Base-by-base conservation (phyloP, 345 rosid genomes). In the Conringia planisiliqua region DNA sequence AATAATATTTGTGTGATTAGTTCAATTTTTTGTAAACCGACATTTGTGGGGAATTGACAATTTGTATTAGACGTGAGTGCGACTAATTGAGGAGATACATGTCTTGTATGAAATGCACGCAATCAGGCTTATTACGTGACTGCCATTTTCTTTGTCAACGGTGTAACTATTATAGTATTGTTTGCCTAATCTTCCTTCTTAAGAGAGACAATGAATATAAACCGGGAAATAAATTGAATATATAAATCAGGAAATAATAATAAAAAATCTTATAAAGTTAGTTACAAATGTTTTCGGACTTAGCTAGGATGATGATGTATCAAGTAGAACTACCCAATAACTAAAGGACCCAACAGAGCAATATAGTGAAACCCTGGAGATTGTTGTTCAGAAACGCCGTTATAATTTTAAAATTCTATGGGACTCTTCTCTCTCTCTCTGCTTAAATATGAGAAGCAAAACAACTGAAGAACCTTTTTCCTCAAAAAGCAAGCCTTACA, bases 101-200 rank as follows among this genome's bases (percentile, higher is more conserved):
- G 74, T 60, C 57, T 69, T 66, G 61, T 51, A n/a, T 73, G 72
- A 26, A 26, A 60, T 16, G 58, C 51, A 38, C 32, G 59, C 27
- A 26, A 24, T 52, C 36, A 62, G 22, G 68, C 73, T 68, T 75
- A 60, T 60, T 71, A 77, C 80, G 80, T 77, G 80, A 36, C 56
- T 57, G 62, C 72, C 80, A 71, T 65, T 58, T 29, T 65, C 68
- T 77, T 14, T 71, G 80, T 77, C 76, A 70, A 77, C 71, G 47
- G 71, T 43, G 14, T 76, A 22, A 18, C 30, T 51, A 40, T 36
- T 66, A 47, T 46, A 47, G 7, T 56, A 65, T 30, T 14, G 13
- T 38, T 51, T 38, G 62, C 52, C 43, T 27, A 18, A 12, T 39
- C 26, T 39, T 36, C 13, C 5, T 32, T n/a, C 46, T 60, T 36